These are phyloP conservation scores for Chrysoporthe cubensis DNA, from an alignment of 2,329 filamentous ascomycete genomes.

Conservation along the genomic window DNA sequence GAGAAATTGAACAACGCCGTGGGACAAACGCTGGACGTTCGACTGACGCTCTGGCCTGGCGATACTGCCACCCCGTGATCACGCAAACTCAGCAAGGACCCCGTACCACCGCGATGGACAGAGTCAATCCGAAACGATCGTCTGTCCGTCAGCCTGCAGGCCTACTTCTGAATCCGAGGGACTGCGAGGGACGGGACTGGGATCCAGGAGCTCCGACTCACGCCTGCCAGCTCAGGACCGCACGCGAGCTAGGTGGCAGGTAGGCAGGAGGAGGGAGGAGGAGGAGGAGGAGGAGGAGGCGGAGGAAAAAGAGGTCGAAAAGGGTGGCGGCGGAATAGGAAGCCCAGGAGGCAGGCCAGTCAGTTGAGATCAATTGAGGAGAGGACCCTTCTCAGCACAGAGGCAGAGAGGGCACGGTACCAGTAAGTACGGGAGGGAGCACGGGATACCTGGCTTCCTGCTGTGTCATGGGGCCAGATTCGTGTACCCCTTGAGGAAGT, in stretches of 20 bases:
- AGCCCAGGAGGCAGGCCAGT: background rate
- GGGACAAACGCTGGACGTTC: background rate
- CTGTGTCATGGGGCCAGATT: conserved; percentile 8
- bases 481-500: conserved; percentile 12
- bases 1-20: background rate
- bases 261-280: background rate
- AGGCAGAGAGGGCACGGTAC: background rate
- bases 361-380: background rate
- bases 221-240: conserved; percentile 9
- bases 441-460: conserved; percentile 15
- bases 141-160: conserved; percentile 3
- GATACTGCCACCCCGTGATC: conserved; percentile 3
- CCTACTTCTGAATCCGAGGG: background rate
- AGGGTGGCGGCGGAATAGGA: background rate
- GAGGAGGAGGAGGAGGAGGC: background rate
- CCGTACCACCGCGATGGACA: background rate
- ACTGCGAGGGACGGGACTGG: background rate
- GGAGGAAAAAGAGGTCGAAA: background rate
- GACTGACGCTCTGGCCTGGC: background rate
- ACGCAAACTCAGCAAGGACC: conserved; percentile 4
- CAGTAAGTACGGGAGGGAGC: background rate
- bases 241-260: conserved; percentile 2
- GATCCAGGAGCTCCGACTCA: conserved; percentile 5
- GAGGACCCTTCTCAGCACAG: background rate
- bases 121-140: background rate